Evolutionary conservation across 352 stramenopile species (phyloP), one percentile per base, ranked within the genome.

Genomic region (Globisporangium megalacanthum): DNA sequence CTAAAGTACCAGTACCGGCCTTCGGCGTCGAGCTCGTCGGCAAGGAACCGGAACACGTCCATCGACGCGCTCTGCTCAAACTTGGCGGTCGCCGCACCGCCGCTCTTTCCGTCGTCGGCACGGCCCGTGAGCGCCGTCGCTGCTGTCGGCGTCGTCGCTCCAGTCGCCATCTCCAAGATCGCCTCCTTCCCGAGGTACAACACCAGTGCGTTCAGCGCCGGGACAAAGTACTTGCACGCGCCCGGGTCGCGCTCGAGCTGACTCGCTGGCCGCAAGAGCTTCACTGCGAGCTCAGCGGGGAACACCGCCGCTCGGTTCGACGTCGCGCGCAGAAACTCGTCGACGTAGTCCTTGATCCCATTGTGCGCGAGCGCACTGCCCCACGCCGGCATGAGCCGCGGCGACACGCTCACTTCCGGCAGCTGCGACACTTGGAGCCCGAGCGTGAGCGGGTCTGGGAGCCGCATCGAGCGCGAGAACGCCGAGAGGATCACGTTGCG

Each of bases 1-100:
- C 98, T 99, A 50, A 99, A 94, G 75, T 97, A 97, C 73, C 94
- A 97, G 77, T 99, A 99, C 49, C 97, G 86, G 19, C 94, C 94
- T 41, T 98, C 90, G 36, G 97, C 82, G 72, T 99, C 92, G 53
- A 99, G 77, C 56, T 94, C 83, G 48, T 98, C 94, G 56, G 98
- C 95, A 35, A 99, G 69, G 60, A 97, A 97, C 15, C 97, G 89
- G 60, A 99, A 97, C 17, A 99, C 82, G 52, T 96, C 83, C 83
- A 98, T 96, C 35, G 76, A 84, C 25, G 88, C 86, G 50, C 72
- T 94, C 60, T 92, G 80, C 59, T 93, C 83, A 61, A 95, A 92
- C 70, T 90, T 90, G 56, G 76, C 74, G 0, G 75, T 83, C 42
- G 66, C 25, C 25, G 25, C 25, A 29, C 25, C 65, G 35, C 58